A percentile compares a stretch with the other conserved stretches of the same genome.
phyloP scores from a whole-genome alignment of 495 filamentous ascomycete species.

The Aspergillus avenaceus region DNA sequence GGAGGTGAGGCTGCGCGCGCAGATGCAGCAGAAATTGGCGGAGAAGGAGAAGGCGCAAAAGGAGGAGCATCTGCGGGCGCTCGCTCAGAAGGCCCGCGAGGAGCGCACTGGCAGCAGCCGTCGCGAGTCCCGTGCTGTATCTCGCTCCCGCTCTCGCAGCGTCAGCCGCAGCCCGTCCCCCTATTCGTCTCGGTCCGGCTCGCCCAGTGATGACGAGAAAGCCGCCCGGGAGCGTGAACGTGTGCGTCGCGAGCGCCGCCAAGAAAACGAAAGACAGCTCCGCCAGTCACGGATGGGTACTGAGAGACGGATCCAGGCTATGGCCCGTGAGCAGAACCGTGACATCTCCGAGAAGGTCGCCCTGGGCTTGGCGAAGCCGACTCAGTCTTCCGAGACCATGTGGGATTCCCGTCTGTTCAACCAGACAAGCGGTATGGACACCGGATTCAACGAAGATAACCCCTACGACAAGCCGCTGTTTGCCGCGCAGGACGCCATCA shows the following conservation, averaged over 20 bases:
- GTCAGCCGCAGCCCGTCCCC: constrained; percentile 51
- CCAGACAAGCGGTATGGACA: constrained; percentile 80
- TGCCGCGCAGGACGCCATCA: constrained; percentile 92
- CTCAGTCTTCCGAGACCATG: constrained; percentile 84
- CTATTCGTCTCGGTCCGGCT: constrained; percentile 53
- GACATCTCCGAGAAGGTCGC: constrained; percentile 98
- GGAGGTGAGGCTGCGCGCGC: constrained; percentile 85
- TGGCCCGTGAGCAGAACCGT: constrained; percentile 92
- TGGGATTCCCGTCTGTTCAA: constrained; percentile 97
- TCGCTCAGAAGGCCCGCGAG: constrained; percentile 89
- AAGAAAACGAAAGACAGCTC: constrained; percentile 82
- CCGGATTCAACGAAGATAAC: constrained; percentile 97
- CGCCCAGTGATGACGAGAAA: constrained; percentile 60
- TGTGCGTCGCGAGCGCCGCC: constrained; percentile 69
- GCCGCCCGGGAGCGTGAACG: constrained; percentile 68
- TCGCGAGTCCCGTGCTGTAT: constrained; percentile 38
- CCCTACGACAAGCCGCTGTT: constrained; percentile 97
- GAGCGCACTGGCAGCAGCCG: constrained; percentile 49
- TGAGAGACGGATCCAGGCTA: constrained; percentile 80
- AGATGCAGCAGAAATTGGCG: constrained; percentile 94
- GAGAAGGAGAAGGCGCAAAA: constrained; percentile 95
- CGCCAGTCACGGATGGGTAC: constrained; percentile 95
- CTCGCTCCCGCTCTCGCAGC: constrained; percentile 37
- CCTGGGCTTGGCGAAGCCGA: constrained; percentile 90
- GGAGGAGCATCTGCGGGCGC: constrained; percentile 83